Base-by-base conservation (phyloP, 331 rosid species). In the Quercus lobata region DNA sequence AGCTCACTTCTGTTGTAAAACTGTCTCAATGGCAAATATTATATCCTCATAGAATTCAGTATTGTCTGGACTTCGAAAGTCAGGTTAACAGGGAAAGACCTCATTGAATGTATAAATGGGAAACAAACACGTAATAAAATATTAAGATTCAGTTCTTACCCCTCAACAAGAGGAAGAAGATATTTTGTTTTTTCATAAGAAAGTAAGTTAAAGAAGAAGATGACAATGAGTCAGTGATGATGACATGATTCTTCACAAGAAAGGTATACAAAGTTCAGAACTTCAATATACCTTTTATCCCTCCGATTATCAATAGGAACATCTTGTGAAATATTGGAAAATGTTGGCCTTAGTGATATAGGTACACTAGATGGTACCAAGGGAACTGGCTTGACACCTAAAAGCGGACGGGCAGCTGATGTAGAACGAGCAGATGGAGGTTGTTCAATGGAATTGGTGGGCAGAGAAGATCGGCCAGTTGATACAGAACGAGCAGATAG, bases 311-410 rank as follows among this genome's bases (percentile, higher is more conserved):
- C 92, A 6, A 68, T 25, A 24, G 77, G 76, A 74, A 72, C 77
- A 24, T 91, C 98, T 2, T 87, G 15, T 66, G 83, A 84, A 76
- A 73, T 27, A 5, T 69, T 46, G 3, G 96, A 83, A 70, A 84
- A 5, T 16, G 85, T 46, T n/a, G 97, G 94, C 84, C 92, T 84
- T 52, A 91, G 90, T 55, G 94, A 76, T 82, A 89, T 84, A 32
- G 99, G 88, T 16, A 91, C 93, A 81, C 77, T 85, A 78, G 97
- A 71, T 1, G 97, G 98, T 56, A 92, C 89, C 80, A 89, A 74
- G 69, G 93, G 87, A 83, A 88, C 90, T 69, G 91, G 75, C 86
- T 87, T 93, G 61, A 82, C 68, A 81, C 87, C 89, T 22, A 83
- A 80, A 57, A 57, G 86, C 0, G 89, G 89, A 57, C 97, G 93